phyloP scores from a whole-genome alignment of 768 basidiomycete genomes.

The Omphalotus guepiniiformis region DNA sequence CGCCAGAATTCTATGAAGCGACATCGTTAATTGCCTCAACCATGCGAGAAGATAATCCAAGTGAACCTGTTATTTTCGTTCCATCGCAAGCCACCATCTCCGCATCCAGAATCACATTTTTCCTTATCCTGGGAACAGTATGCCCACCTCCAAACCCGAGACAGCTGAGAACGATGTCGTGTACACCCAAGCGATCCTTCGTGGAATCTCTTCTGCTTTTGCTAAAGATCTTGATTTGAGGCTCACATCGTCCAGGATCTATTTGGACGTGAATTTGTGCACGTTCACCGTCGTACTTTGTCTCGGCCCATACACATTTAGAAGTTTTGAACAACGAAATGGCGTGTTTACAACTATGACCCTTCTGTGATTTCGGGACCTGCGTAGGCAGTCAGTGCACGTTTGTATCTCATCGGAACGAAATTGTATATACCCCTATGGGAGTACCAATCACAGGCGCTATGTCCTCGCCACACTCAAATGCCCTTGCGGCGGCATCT shows the following conservation, averaged over 20 bases:
- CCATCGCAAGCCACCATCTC: constrained; percentile 88
- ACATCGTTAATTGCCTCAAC: neutral
- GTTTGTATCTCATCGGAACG: too few species aligned
- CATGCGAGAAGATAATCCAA: neutral
- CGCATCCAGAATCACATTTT: constrained; percentile 65
- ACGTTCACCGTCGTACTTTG: constrained; percentile 94
- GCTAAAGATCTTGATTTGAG: constrained; percentile 74
- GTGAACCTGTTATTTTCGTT: constrained; percentile 36
- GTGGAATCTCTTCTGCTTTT: constrained; percentile 88
- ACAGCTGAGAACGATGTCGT: constrained; percentile 52
- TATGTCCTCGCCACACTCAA: constrained; percentile 29
- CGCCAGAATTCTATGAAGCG: constrained; percentile 64
- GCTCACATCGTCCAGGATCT: constrained; percentile 22
- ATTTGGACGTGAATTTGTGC: constrained; percentile 85
- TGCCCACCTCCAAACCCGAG: constrained; percentile 37
- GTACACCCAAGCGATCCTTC: constrained; percentile 64
- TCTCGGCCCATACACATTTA: constrained; percentile 74
- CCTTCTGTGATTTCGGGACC: constrained; percentile 86
- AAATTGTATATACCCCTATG: constrained; percentile 55
- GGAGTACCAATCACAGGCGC: constrained; percentile 53
- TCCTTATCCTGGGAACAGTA: constrained; percentile 22
- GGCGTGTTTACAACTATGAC: constrained; percentile 53
- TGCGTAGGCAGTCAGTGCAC: too few species aligned
- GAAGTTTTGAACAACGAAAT: constrained; percentile 39
- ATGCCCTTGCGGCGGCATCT: constrained; percentile 48